Evolutionary conservation across 495 filamentous ascomycete genomes (phyloP).

Genomic region (Daldinia childiae): DNA sequence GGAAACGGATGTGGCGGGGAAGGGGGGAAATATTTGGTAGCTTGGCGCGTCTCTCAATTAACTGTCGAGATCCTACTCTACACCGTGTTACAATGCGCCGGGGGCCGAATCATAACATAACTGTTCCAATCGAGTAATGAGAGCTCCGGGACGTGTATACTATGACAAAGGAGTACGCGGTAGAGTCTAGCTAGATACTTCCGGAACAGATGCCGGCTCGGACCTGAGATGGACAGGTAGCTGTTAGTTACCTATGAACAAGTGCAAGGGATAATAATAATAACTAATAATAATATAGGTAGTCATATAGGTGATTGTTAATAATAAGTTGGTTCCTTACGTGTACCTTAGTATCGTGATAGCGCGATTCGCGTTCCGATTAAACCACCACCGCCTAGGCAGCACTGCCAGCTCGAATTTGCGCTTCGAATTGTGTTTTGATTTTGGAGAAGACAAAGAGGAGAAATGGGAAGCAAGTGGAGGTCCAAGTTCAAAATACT

Average conservation of each 20-base stretch:
- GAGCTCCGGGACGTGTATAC: not conserved
- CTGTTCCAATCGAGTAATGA: not conserved
- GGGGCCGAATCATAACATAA: conserved; percentile 13
- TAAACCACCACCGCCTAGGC: conserved; percentile 16
- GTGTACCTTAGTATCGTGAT: not conserved
- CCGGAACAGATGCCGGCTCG: not conserved
- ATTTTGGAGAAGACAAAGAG: conserved; percentile 17
- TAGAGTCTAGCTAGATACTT: not conserved
- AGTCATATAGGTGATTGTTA: not conserved
- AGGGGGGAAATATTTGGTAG: conserved; percentile 34
- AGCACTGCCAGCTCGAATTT: not conserved
- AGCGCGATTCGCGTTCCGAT: conserved; percentile 25
- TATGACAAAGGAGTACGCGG: not conserved
- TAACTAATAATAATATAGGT: not conserved
- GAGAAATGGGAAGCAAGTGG: conserved; percentile 15
- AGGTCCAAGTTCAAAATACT: conserved; percentile 11
- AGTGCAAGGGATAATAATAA: conserved; percentile 1
- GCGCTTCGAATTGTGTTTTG: conserved; percentile 11
- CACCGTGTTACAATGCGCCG: conserved; percentile 10
- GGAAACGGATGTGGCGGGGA: conserved; percentile 40
- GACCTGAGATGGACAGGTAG: not conserved
- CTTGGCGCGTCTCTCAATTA: conserved; percentile 40
- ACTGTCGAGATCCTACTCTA: conserved; percentile 17
- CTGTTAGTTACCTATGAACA: not conserved
- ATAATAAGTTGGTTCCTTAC: not conserved